Conservation (phyloP, 176 grass and related monocot species). For the Oropetium thomaeum region DNA sequence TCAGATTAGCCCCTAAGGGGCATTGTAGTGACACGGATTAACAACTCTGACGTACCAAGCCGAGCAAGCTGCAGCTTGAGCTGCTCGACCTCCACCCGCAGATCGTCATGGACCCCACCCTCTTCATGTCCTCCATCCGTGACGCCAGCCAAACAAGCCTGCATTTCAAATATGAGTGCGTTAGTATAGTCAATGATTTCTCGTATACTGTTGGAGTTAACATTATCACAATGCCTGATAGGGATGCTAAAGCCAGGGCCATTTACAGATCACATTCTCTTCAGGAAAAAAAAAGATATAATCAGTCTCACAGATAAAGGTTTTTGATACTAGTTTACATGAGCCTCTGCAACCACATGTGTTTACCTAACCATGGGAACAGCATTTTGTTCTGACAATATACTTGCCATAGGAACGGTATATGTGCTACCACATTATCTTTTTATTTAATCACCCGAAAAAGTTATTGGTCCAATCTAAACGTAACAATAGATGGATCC, state of each 20-base stretch:
- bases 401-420: not conserved
- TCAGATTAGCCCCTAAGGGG: not conserved
- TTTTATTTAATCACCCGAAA: not conserved
- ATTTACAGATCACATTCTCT: not conserved
- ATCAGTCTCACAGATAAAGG: not conserved
- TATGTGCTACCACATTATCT: not conserved
- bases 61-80: constrained; percentile 38
- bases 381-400: not conserved
- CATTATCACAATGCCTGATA: not conserved
- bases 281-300: not conserved
- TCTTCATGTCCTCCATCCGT: not conserved
- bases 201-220: not conserved
- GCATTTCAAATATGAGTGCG: not conserved
- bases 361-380: not conserved
- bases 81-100: constrained; percentile 39
- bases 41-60: constrained; percentile 34
- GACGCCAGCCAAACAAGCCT: not conserved
- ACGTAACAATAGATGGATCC: not conserved
- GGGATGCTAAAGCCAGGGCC: not conserved
- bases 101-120: not conserved
- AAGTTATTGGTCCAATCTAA: not conserved
- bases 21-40: not conserved
- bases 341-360: not conserved
- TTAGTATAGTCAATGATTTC: not conserved
- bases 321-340: not conserved